Evolutionary conservation across 768 basidiomycete species (phyloP), one percentile per base, ranked within the genome.

Genomic region (Serendipita sp.): DNA sequence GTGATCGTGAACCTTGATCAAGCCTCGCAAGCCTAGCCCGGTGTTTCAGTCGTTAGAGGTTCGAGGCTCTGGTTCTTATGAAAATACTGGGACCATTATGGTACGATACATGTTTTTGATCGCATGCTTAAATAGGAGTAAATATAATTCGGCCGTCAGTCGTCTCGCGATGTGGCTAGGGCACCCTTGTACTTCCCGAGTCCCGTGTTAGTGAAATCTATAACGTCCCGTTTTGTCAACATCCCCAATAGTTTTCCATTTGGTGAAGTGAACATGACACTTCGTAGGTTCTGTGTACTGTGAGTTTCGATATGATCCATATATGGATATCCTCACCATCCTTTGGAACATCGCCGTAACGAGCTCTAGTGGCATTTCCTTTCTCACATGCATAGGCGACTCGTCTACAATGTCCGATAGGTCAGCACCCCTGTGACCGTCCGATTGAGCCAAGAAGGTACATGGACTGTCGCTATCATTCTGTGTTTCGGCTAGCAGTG

Each of bases 321-420:
- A 45, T 41, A 73, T 71, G 2, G 41, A 30, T 45, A 7, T 16
- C 60, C 73, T 62, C 46, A 84, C 86, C 72, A 88, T 72, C 74
- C 83, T 86, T 72, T 86, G 86, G 75, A 87, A 87, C 80, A 85
- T 85, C 69, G 77, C 81, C 32, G 87, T 85, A 13, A 87, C 83
- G 8, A 86, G 75, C 68, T 88, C 86, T 70, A 83, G 79, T 2
- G 86, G 85, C 11, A 85, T 82, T 67, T 86, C 84, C 70, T 85
- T 82, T 41, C 84, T 78, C 64, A 88, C 75, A 66, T 86, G 82
- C 58, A 87, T 75, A 1, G 84, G 74, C 0, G 83, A 78, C 48
- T 80, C 73, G 51, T 79, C 78, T 24, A 78, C 68, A 18, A 76
- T 66, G 0, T 69, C 45, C 1, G 76, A 74, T 24, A 79, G 70